Evolutionary conservation across 108 stramenopile species (phyloP), one percentile per base, ranked within the genome.

Genomic region (Nitzschia palea): DNA sequence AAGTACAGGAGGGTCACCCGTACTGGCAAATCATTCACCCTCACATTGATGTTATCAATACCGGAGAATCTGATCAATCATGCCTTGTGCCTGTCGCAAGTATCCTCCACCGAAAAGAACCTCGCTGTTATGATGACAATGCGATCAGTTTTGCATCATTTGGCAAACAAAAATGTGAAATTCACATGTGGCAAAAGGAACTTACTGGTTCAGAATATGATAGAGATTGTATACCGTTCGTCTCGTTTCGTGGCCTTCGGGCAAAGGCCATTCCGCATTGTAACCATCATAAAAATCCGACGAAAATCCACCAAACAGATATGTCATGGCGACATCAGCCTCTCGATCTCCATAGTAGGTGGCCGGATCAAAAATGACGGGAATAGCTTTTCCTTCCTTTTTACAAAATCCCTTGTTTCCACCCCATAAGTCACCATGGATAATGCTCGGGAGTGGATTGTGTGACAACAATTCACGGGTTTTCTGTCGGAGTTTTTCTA

Each of bases 361-460:
- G 4, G 91, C 91, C 9, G 91, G 91, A 73, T 92, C 91, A 73
- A 86, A 92, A 28, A 92, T 89, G 23, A 81, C 84, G 17, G 88
- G 88, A 0, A 78, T 45, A 3, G 82, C 70, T 25, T 58, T 61
- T 4, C 71, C 81, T n/a, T 72, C 60, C 17, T 72, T 74, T 52
- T 70, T 66, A 58, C 76, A 73, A 62, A 78, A 86, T 0, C 86
- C 86, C 43, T 81, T 81, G 67, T 93, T 93, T 26, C 91, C 91
- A 23, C 85, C 85, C 91, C 91, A 93, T 15, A 93, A 61, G 68
- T 93, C 91, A 9, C 91, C 91, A 45, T 93, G 91, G 4, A 93
- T 42, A 14, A 90, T 44, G 26, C 85, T 80, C 17, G 88, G 87
- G 45, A 57, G 34, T 9, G 81, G 82, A 36, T 82, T 65, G 65